A percentile compares a stretch with the other conserved stretches of the same genome.
Evolutionary conservation across 495 filamentous ascomycete species (phyloP).

Genomic region (Penicillium longicatenatum): DNA sequence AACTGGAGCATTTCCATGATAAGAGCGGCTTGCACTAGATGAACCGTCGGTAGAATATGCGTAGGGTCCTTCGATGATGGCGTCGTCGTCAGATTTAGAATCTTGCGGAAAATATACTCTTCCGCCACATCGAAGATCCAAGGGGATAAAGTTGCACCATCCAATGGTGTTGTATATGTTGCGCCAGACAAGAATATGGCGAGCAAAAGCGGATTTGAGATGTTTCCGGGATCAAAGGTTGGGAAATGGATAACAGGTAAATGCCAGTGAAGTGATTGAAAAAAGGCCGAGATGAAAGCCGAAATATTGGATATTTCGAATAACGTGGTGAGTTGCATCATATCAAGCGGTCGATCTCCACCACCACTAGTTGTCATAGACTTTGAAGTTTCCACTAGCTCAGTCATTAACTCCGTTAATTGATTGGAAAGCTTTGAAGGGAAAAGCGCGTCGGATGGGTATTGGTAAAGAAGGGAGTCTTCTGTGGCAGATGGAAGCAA

Average conservation of each 20-base stretch:
- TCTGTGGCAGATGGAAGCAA: constrained; percentile 15
- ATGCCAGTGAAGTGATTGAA: constrained; percentile 44
- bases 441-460: constrained; percentile 21
- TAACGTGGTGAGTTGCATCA: constrained; percentile 26
- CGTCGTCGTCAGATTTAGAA: constrained; percentile 24
- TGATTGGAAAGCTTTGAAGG: constrained; percentile 34
- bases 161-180: constrained; percentile 28
- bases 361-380: constrained; percentile 26
- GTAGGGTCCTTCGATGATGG: constrained; percentile 13
- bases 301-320: constrained; percentile 37
- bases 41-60: constrained; percentile 23
- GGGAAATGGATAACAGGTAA: constrained; percentile 44
- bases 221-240: constrained; percentile 37
- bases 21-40: constrained; percentile 38
- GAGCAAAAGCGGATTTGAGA: constrained; percentile 37
- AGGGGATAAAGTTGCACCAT: constrained; percentile 24
- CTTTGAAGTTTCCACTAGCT: constrained; percentile 37
- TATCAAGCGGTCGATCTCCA: constrained; percentile 20
- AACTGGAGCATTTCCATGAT: constrained; percentile 48
- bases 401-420: constrained; percentile 30
- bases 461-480: constrained; percentile 24
- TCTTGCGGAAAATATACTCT: constrained; percentile 39
- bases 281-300: constrained; percentile 39
- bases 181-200: constrained; percentile 40
- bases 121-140: constrained; percentile 41